Conservation (phyloP, 2,329 filamentous ascomycete species). For the Hypoxylon rubiginosum region DNA sequence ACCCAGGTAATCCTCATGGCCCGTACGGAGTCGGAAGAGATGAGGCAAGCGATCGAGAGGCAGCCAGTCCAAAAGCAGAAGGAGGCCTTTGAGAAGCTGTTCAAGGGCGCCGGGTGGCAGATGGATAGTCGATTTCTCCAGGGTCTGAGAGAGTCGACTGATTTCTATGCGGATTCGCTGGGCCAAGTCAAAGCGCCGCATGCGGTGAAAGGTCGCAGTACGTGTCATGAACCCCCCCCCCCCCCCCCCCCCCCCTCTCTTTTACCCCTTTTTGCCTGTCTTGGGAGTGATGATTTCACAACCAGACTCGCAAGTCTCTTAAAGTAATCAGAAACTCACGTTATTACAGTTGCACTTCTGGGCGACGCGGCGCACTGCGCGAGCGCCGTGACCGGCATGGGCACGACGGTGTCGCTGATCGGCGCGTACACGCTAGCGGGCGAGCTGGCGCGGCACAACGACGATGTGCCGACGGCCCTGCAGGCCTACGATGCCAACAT, state of each 20-base stretch:
- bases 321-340: background rate
- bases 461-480: slow-evolving; percentile 53
- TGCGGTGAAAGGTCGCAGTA: slow-evolving; percentile 59
- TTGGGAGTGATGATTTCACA: background rate
- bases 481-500: slow-evolving; percentile 60
- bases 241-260: no score
- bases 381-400: slow-evolving; percentile 63
- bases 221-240: no score
- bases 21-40: slow-evolving; percentile 19
- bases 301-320: no score
- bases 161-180: slow-evolving; percentile 61
- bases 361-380: slow-evolving; percentile 69
- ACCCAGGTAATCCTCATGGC: slow-evolving; percentile 55
- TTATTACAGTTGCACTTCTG: slow-evolving; percentile 57
- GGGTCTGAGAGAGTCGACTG: slow-evolving; percentile 25
- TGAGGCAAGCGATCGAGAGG: slow-evolving; percentile 23
- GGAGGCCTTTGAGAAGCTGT: slow-evolving; percentile 46
- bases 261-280: background rate
- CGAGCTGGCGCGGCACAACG: slow-evolving; percentile 57
- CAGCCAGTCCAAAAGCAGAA: slow-evolving; percentile 42
- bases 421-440: slow-evolving; percentile 70
- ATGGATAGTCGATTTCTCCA: slow-evolving; percentile 34
- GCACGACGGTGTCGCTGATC: slow-evolving; percentile 62
- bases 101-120: slow-evolving; percentile 51
- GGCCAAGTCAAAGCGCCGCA: slow-evolving; percentile 60